Evolutionary conservation across 805 yeast genomes (phyloP).

Genomic region (Candida gorgasii): DNA sequence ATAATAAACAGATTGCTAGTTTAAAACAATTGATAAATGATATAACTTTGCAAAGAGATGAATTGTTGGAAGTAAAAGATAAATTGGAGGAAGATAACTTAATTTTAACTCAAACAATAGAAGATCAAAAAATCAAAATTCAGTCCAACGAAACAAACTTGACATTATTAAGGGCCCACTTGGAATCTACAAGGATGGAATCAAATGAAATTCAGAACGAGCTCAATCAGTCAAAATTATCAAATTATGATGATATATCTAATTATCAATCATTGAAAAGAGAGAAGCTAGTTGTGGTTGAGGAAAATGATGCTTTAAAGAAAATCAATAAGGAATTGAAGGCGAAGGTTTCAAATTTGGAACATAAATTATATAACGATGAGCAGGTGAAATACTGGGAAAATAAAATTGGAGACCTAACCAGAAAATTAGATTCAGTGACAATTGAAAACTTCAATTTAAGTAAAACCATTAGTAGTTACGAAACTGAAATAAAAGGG

Average conservation of each 20-base stretch:
- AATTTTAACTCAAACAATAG: constrained; percentile 26
- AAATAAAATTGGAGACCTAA: constrained; percentile 53
- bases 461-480: constrained; percentile 47
- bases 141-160: constrained; percentile 29
- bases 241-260: constrained; percentile 27
- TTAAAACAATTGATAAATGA: constrained; percentile 62
- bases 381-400: constrained; percentile 65
- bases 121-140: constrained; percentile 25
- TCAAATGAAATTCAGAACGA: constrained; percentile 36
- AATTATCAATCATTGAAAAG: constrained; percentile 44
- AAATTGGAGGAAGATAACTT: constrained; percentile 31
- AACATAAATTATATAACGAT: constrained; percentile 48
- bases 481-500: constrained; percentile 57
- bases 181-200: constrained; percentile 33
- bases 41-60: constrained; percentile 62
- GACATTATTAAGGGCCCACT: constrained; percentile 34
- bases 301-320: constrained; percentile 67
- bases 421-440: constrained; percentile 48
- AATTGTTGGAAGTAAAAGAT: constrained; percentile 44
- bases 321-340: constrained; percentile 55
- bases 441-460: constrained; percentile 52
- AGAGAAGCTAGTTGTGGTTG: constrained; percentile 55
- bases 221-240: constrained; percentile 31
- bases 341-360: constrained; percentile 44
- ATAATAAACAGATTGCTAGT: constrained; percentile 52